A percentile compares a stretch with the other conserved stretches of the same genome.
phyloP scores from a whole-genome alignment of 148 eudicot genomes.

The Simmondsia chinensis region DNA sequence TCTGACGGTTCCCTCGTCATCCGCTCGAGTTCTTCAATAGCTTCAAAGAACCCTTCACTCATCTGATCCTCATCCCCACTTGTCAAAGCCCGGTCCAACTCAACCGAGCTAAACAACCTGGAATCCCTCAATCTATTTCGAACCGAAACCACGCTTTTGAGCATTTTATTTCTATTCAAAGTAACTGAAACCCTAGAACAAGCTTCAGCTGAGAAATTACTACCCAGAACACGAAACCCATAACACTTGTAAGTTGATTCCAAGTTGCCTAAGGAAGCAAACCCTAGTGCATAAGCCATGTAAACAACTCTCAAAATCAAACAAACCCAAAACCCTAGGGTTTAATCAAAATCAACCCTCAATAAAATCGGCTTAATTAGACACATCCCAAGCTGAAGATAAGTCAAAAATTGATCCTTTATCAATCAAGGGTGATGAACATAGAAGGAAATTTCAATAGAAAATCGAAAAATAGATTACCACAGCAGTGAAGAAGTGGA shows the following conservation, averaged over 20 bases:
- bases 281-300: constrained; percentile 21
- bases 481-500: too few species aligned
- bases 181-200: constrained; percentile 25
- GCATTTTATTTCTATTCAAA: constrained; percentile 8
- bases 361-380: too few species aligned
- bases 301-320: background rate
- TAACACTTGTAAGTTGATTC: background rate
- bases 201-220: constrained; percentile 12
- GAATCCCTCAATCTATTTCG: constrained; percentile 24
- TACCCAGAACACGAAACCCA: constrained; percentile 3
- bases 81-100: constrained; percentile 55
- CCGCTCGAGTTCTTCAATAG: constrained; percentile 84
- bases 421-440: too few species aligned
- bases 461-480: too few species aligned
- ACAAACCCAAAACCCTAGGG: background rate
- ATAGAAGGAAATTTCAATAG: too few species aligned
- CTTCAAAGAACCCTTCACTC: constrained; percentile 85
- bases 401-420: too few species aligned
- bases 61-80: constrained; percentile 67
- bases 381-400: too few species aligned
- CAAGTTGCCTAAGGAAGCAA: constrained; percentile 16
- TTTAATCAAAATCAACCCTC: too few species aligned
- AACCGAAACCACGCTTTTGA: constrained; percentile 12
- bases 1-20: constrained; percentile 88
- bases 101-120: constrained; percentile 49